These are phyloP conservation scores for Firmiana major DNA, from an alignment of 345 rosid genomes.

Conservation along the genomic window DNA sequence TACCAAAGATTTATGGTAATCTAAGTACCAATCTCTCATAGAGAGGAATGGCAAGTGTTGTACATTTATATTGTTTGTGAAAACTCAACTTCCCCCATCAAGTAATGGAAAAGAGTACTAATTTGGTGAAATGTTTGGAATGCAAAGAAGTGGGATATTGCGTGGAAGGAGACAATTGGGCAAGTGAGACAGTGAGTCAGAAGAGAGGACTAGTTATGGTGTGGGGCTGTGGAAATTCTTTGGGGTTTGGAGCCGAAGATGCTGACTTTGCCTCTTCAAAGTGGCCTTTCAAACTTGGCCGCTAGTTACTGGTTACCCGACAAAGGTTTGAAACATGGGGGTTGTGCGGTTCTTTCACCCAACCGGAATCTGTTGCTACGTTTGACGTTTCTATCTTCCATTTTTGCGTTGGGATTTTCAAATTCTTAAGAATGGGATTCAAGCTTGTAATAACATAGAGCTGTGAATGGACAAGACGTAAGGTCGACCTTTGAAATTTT, in stretches of 20 bases:
- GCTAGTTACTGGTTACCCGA: not conserved
- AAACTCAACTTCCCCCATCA: too few species aligned
- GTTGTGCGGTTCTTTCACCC: conserved; percentile 11
- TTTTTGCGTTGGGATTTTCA: not conserved
- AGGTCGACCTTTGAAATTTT: not conserved
- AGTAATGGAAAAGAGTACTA: too few species aligned
- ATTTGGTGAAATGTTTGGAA: too few species aligned
- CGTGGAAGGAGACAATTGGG: conserved; percentile 3
- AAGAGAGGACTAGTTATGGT: not conserved
- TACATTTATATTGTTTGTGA: too few species aligned
- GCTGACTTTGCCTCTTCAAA: not conserved
- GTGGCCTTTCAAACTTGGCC: not conserved
- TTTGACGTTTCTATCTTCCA: not conserved
- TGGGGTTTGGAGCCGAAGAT: conserved; percentile 21
- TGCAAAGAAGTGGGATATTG: not conserved
- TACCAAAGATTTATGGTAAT: too few species aligned
- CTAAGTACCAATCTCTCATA: too few species aligned
- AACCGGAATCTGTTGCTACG: conserved; percentile 14
- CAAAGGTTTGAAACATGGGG: not conserved
- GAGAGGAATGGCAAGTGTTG: too few species aligned
- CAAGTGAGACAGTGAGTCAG: conserved; percentile 4
- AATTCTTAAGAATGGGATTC: not conserved
- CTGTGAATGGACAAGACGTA: not conserved
- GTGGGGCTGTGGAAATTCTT: conserved; percentile 6
- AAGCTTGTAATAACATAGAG: not conserved